Conservation (phyloP, 306 rosid genomes). For the Fragaria nilgerrensis region DNA sequence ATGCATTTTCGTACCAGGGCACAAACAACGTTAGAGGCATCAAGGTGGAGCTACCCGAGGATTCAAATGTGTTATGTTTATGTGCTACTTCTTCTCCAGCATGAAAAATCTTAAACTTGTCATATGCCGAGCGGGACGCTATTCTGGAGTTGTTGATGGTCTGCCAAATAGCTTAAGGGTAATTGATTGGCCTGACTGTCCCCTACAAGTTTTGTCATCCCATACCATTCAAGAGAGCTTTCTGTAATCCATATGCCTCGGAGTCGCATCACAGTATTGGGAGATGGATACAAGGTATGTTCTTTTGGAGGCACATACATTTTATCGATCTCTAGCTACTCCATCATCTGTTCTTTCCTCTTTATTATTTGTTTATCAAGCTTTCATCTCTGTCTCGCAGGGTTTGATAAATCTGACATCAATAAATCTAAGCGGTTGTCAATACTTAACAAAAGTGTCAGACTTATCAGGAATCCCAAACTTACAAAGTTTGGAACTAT, state of each 20-base stretch:
- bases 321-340: not conserved
- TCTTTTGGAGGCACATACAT: not conserved
- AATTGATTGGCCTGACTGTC: not conserved
- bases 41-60: not conserved
- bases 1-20: conserved; percentile 25
- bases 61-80: not conserved
- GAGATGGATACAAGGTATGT: not conserved
- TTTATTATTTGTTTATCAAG: not conserved
- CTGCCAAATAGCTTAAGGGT: conserved; percentile 23
- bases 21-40: conserved; percentile 18
- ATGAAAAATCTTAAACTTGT: not conserved
- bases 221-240: conserved; percentile 29
- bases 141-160: conserved; percentile 19
- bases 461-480: not conserved
- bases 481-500: not conserved
- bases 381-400: not conserved
- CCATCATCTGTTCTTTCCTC: too few species aligned
- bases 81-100: not conserved
- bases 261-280: conserved; percentile 14
- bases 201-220: conserved; percentile 21
- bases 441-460: not conserved
- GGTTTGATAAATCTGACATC: not conserved
- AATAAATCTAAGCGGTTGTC: not conserved
- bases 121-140: conserved; percentile 10
- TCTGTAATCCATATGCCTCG: conserved; percentile 22